phyloP scores from a whole-genome alignment of 2,329 filamentous ascomycete genomes.

The Neodidymelliopsis sp. region DNA sequence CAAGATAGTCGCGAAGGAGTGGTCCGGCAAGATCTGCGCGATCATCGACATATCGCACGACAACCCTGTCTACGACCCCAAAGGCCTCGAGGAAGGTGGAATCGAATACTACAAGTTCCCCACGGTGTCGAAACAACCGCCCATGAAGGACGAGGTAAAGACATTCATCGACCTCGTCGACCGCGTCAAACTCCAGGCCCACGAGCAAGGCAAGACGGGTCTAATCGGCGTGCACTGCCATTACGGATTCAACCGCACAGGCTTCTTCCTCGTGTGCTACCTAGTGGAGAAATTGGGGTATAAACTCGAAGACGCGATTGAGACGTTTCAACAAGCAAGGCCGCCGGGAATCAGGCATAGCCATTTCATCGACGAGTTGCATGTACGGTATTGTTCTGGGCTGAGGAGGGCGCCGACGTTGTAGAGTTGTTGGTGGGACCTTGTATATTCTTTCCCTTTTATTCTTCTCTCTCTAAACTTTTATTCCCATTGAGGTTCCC shows the following conservation, averaged over 20 bases:
- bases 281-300: constrained; percentile 82
- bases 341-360: constrained; percentile 87
- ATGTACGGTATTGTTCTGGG: constrained; percentile 74
- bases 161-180: constrained; percentile 68
- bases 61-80: constrained; percentile 84
- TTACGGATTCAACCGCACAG: constrained; percentile 94
- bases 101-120: constrained; percentile 77
- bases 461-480: not conserved
- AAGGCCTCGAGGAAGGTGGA: constrained; percentile 54
- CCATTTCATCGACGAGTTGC: constrained; percentile 86
- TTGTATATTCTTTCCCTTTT: constrained; percentile 1
- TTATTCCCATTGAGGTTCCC: not conserved
- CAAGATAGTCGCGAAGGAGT: constrained; percentile 71
- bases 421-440: constrained; percentile 14
- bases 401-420: constrained; percentile 48
- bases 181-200: constrained; percentile 39
- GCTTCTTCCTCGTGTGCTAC: constrained; percentile 89
- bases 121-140: constrained; percentile 90
- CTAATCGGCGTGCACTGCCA: constrained; percentile 89
- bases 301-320: constrained; percentile 76
- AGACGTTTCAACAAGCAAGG: constrained; percentile 74
- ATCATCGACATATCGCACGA: constrained; percentile 93
- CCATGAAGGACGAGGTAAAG: constrained; percentile 66
- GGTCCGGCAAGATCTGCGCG: constrained; percentile 72
- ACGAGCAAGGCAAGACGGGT: constrained; percentile 42